Percentiles rank a stretch among this genome's conserved stretches.
Conservation (phyloP, 2,329 filamentous ascomycete species). For the Colletotrichum truncatum region DNA sequence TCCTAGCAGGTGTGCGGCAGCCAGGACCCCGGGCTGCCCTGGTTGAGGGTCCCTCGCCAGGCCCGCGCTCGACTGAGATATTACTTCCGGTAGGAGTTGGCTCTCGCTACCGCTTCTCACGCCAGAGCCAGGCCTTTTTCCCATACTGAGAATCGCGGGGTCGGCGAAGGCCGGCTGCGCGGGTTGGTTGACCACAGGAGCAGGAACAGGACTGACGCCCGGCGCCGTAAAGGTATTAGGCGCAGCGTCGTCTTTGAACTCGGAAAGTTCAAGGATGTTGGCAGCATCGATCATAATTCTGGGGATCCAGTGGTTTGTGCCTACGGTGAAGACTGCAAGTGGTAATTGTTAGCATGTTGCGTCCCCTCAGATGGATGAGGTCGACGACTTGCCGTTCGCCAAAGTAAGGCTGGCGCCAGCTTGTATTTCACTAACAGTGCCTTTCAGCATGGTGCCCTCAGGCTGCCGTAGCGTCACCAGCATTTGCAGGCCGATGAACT, state of each 20-base stretch:
- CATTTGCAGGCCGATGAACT: conserved; percentile 82
- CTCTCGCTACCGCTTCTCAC: conserved; percentile 33
- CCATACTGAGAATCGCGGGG: conserved; percentile 82
- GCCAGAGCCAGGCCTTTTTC: conserved; percentile 48
- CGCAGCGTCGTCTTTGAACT: conserved; percentile 43
- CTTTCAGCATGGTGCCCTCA: conserved; percentile 71
- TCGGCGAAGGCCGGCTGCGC: conserved; percentile 70
- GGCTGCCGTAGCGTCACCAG: conserved; percentile 76
- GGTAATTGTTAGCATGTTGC: background rate
- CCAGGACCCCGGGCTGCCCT: conserved; percentile 32
- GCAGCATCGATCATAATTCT: conserved; percentile 53
- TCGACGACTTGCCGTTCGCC: conserved; percentile 68
- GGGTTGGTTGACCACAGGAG: conserved; percentile 38
- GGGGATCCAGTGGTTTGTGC: conserved; percentile 49
- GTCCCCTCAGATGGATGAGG: background rate
- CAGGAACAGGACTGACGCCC: conserved; percentile 35
- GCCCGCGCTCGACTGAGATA: conserved; percentile 38
- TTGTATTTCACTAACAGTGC: conserved; percentile 74
- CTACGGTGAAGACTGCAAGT: conserved; percentile 48
- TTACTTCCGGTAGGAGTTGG: conserved; percentile 21
- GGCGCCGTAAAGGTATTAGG: conserved; percentile 40
- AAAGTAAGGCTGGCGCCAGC: conserved; percentile 75
- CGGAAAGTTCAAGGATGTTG: conserved; percentile 55
- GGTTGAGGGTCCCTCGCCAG: conserved; percentile 42
- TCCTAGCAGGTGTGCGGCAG: conserved; percentile 19